Base-by-base conservation (phyloP, 441 rosid species). In the Bocquillonia castaneifolia region DNA sequence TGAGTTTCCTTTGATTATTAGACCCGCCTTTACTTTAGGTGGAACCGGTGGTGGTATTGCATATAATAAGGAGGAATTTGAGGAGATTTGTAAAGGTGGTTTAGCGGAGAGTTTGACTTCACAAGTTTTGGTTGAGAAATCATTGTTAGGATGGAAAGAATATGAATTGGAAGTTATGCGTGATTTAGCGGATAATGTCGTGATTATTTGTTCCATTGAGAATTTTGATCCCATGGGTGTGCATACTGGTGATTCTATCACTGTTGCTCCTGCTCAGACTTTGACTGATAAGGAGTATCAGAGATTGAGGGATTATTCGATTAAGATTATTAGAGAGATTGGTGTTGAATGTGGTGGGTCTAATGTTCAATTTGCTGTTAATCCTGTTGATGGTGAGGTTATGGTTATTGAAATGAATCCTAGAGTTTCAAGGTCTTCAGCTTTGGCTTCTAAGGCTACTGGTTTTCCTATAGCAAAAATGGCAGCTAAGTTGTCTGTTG, bases 351-450 rank as follows among this genome's bases (percentile, higher is more conserved):
- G 99, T 70, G 97, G 97, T 7, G 99, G 97, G 8, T 93, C 99
- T 2, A 93, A 91, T 78, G 97, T 91, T 62, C 99, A 93, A 82
- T 91, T 91, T 78, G 95, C 97, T 0, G 96, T 93, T 20, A 93
- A 91, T 75, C 99, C 99, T 0, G 88, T 65, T 58, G 96, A 93
- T 75, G 99, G 99, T 54, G 97, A 93, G 80, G 99, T 93, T 70
- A 91, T 93, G 99, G 81, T 93, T 54, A 93, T 93, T 31, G 99
- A 93, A 80, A 93, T 93, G 99, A 93, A 93, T 62, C 99, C 99
- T 15, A 89, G 98, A 70, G 98, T 93, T 64, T 87, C 94, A 0
- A 86, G 96, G 80, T 90, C 97, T 17, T 93, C 98, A 42, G 98
- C 98, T 75, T 82, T 93, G 80, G 97, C 97, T 59, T 93, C 98